Conservation (phyloP, 495 filamentous ascomycete genomes). For the Lophiostoma macrostomum region DNA sequence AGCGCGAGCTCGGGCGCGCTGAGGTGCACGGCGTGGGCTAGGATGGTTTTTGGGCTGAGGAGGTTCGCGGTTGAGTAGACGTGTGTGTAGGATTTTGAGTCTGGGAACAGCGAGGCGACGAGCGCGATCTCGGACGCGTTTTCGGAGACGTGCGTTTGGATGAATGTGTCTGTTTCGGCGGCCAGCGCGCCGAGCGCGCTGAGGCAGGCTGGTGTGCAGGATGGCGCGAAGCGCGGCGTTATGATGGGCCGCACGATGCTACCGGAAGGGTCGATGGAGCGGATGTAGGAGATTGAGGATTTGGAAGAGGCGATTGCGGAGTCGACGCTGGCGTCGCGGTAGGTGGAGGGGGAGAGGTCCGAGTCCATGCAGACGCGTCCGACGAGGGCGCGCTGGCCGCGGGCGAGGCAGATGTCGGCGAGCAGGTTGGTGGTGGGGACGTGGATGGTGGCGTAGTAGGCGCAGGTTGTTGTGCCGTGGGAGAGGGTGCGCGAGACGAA, state of each 20-base stretch:
- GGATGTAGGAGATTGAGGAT: slow-evolving; percentile 65
- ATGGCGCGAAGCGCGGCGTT: slow-evolving; percentile 86
- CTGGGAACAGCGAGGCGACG: slow-evolving; percentile 68
- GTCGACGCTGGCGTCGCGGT: slow-evolving; percentile 63
- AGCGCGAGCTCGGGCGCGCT: slow-evolving; percentile 58
- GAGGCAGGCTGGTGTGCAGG: slow-evolving; percentile 63
- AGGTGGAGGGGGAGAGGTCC: slow-evolving; percentile 63
- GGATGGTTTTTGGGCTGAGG: slow-evolving; percentile 68
- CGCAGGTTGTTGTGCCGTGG: slow-evolving; percentile 84
- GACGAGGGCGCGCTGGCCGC: slow-evolving; percentile 85
- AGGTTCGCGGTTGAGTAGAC: slow-evolving; percentile 77
- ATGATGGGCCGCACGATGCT: slow-evolving; percentile 71
- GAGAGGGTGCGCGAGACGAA: slow-evolving; percentile 75
- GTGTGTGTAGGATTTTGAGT: slow-evolving; percentile 58
- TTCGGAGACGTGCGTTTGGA: slow-evolving; percentile 92
- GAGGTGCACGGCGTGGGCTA: slow-evolving; percentile 85
- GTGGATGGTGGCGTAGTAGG: slow-evolving; percentile 89
- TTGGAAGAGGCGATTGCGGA: slow-evolving; percentile 55
- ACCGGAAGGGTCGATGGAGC: slow-evolving; percentile 58
- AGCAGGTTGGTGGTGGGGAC: slow-evolving; percentile 82
- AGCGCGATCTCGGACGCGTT: slow-evolving; percentile 70
- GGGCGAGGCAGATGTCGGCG: slow-evolving; percentile 67
- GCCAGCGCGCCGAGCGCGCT: slow-evolving; percentile 61
- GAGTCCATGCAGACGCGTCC: slow-evolving; percentile 91
- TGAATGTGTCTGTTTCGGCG: slow-evolving; percentile 54